Evolutionary conservation across 2,329 filamentous ascomycete species (phyloP).

Genomic region (Colletotrichum sp.): DNA sequence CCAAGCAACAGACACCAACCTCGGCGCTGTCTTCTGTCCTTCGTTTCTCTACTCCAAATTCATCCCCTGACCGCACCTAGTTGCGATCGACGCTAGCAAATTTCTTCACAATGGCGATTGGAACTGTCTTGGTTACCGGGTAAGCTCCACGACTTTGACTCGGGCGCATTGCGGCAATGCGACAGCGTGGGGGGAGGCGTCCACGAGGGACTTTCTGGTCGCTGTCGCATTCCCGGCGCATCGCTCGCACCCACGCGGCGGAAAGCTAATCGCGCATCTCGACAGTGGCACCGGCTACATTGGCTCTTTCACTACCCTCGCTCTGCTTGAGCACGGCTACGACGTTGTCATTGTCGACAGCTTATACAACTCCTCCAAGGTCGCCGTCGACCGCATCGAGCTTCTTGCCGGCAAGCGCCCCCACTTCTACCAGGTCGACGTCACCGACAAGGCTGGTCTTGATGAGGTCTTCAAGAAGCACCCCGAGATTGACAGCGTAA

Average conservation of each 20-base stretch:
- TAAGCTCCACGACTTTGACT: conserved; percentile 51
- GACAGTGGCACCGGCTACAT: conserved; percentile 97
- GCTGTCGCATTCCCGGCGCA: conserved; percentile 4
- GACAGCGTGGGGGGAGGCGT: neutral
- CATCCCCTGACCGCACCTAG: neutral
- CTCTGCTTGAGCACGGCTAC: conserved; percentile 92
- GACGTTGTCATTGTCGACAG: conserved; percentile 96
- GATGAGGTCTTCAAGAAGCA: conserved; percentile 89
- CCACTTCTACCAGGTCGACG: conserved; percentile 82
- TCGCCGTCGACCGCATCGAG: conserved; percentile 94
- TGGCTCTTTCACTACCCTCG: conserved; percentile 93
- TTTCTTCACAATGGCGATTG: conserved; percentile 69
- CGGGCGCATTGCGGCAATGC: neutral
- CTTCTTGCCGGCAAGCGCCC: conserved; percentile 89
- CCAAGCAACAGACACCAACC: neutral
- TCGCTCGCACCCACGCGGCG: neutral
- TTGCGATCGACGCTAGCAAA: conserved; percentile 10
- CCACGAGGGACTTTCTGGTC: neutral
- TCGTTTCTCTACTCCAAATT: neutral
- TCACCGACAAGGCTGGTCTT: conserved; percentile 83
- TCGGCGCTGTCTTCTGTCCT: neutral
- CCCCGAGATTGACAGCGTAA: conserved; percentile 95
- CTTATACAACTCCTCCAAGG: conserved; percentile 94
- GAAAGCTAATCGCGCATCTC: conserved; percentile 2
- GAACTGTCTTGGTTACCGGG: conserved; percentile 93